These are phyloP conservation scores for Ilex paraguariensis DNA, from an alignment of 305 asterid genomes.

Conservation along the genomic window DNA sequence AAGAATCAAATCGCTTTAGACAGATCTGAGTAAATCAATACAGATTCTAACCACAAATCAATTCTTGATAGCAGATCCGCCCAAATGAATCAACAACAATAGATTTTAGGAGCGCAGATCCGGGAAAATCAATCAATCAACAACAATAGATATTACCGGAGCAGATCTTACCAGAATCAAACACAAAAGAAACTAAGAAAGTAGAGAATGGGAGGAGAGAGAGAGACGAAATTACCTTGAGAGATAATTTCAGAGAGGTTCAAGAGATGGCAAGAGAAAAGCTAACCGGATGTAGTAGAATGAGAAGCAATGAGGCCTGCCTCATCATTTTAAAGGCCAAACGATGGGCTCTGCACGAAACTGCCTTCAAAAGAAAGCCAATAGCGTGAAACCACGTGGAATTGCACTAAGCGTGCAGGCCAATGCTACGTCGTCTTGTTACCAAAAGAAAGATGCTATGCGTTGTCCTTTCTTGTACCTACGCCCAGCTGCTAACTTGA, in stretches of 20 bases:
- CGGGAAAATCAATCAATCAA: too few relatives aligned
- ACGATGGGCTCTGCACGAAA: conserved; percentile 12
- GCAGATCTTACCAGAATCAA: too few relatives aligned
- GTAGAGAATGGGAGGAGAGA: too few relatives aligned
- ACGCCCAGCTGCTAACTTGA: too few relatives aligned
- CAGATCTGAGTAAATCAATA: background rate
- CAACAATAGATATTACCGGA: too few relatives aligned
- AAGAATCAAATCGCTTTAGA: background rate
- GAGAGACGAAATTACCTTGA: conserved; percentile 9
- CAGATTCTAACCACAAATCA: background rate
- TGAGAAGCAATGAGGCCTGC: background rate
- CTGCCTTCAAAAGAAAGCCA: background rate
- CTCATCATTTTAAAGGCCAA: conserved; percentile 12
- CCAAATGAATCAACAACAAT: background rate
- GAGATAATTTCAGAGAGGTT: background rate
- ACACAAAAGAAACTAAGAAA: too few relatives aligned
- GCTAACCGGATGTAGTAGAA: background rate
- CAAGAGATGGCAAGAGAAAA: background rate
- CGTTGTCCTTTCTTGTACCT: too few relatives aligned
- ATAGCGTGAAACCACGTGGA: conserved; percentile 7
- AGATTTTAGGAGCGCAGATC: too few relatives aligned
- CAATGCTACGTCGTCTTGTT: too few relatives aligned
- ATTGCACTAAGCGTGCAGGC: too few relatives aligned
- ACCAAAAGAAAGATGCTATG: too few relatives aligned
- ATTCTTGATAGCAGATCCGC: background rate